These are phyloP conservation scores for Aspergillus novofumigatus DNA, from an alignment of 2,329 filamentous ascomycete genomes.

Conservation along the genomic window DNA sequence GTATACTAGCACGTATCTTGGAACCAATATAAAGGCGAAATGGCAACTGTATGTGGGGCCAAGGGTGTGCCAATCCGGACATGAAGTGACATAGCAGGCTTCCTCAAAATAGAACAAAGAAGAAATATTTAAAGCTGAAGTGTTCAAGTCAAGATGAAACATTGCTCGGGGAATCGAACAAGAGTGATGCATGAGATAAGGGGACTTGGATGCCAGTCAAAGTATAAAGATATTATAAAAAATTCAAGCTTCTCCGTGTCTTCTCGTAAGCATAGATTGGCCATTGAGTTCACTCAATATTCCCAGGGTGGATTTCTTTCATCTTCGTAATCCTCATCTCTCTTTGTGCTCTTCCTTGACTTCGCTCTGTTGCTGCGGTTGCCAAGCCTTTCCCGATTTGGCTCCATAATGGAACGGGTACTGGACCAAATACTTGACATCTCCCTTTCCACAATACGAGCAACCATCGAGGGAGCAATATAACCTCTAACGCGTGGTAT, in stretches of 20 bases:
- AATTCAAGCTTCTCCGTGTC: too few species aligned
- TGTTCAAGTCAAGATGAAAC: background rate
- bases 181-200: too few species aligned
- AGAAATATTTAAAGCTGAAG: background rate
- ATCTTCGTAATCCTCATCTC: background rate
- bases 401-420: background rate
- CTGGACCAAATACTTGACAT: background rate
- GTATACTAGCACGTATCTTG: background rate
- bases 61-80: background rate
- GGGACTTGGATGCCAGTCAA: too few species aligned
- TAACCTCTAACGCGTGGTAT: background rate
- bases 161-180: too few species aligned
- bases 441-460: background rate
- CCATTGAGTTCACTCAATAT: background rate
- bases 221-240: too few species aligned
- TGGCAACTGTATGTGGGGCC: background rate
- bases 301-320: background rate
- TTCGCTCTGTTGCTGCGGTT: background rate
- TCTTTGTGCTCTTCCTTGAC: background rate
- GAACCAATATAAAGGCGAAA: conserved; percentile 1
- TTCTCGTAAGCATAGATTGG: too few species aligned
- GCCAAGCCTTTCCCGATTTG: background rate
- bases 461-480: background rate
- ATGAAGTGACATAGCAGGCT: background rate
- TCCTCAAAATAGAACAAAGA: background rate